phyloP scores from a whole-genome alignment of 768 basidiomycete genomes.

The Hortiboletus flavorubellus region DNA sequence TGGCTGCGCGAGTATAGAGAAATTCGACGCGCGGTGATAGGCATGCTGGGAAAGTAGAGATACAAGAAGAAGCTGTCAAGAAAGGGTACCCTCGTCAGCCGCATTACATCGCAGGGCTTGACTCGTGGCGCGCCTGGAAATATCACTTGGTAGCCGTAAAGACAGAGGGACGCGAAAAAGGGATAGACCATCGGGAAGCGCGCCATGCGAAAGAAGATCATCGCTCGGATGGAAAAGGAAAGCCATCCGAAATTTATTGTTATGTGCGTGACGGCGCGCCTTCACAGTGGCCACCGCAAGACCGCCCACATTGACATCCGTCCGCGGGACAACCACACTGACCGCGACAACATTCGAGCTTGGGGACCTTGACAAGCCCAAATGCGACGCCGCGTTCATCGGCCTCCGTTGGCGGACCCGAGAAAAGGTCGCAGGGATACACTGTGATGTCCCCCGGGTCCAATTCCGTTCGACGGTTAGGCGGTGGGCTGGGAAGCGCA shows the following conservation, averaged over 20 bases:
- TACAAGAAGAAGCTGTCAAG: not conserved
- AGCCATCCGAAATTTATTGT: not conserved
- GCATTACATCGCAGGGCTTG: not conserved
- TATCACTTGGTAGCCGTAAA: not conserved
- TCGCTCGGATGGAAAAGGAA: not conserved
- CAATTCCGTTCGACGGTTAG: constrained; percentile 36
- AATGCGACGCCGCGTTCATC: constrained; percentile 44
- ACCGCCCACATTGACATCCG: constrained; percentile 52
- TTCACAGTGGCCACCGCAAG: constrained; percentile 53
- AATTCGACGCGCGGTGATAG: not conserved
- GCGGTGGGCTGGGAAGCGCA: constrained; percentile 60
- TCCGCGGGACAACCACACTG: constrained; percentile 54
- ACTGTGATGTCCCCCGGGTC: constrained; percentile 53
- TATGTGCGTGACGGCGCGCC: not conserved
- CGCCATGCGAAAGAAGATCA: not conserved
- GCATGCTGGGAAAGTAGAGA: not conserved
- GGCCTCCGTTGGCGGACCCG: constrained; percentile 30
- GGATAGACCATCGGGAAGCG: not conserved
- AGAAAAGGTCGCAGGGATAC: constrained; percentile 39
- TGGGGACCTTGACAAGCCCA: constrained; percentile 55
- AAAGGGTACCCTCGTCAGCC: not conserved
- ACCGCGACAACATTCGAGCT: constrained; percentile 66
- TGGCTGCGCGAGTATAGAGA: not conserved
- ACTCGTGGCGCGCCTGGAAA: not conserved
- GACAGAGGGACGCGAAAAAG: not conserved